These are phyloP conservation scores for Lasiosphaeris hirsuta DNA, from an alignment of 495 filamentous ascomycete species.

Conservation along the genomic window DNA sequence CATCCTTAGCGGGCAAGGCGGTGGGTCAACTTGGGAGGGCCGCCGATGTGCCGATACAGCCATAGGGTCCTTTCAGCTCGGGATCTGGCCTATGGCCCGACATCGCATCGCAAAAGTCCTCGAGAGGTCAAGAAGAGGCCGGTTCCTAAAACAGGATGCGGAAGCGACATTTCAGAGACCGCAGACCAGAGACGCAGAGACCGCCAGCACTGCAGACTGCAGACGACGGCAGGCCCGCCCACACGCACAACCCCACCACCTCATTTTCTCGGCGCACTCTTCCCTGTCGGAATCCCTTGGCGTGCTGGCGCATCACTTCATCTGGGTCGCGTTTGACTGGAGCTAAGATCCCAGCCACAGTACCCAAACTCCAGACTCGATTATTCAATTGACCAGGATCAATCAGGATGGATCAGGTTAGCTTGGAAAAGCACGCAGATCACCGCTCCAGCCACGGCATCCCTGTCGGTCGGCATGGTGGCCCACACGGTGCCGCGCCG, in stretches of 20 bases:
- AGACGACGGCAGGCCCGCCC: too few relatives aligned
- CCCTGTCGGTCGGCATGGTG: not conserved
- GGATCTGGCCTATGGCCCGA: not conserved
- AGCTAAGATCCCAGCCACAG: constrained; percentile 6
- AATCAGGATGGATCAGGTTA: not conserved
- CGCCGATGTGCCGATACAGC: too few relatives aligned
- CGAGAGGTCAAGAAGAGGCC: not conserved
- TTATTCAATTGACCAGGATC: not conserved
- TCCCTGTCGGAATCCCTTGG: constrained; percentile 13
- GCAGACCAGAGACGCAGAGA: not conserved
- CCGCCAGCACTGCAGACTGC: not conserved
- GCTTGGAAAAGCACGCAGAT: constrained; percentile 8
- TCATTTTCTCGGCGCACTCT: constrained; percentile 11
- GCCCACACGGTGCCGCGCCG: not conserved
- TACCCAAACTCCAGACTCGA: constrained; percentile 8
- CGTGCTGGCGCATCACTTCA: not conserved
- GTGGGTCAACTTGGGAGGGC: too few relatives aligned
- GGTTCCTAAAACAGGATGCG: not conserved
- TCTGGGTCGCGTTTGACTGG: constrained; percentile 6
- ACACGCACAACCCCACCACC: constrained; percentile 9
- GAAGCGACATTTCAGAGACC: not conserved
- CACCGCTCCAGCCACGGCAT: constrained; percentile 4
- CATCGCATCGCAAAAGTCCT: not conserved
- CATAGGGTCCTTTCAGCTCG: too few relatives aligned
- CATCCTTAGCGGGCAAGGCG: too few relatives aligned